Base-by-base conservation (phyloP, 441 rosid genomes). In the Francoa sonchifolia region DNA sequence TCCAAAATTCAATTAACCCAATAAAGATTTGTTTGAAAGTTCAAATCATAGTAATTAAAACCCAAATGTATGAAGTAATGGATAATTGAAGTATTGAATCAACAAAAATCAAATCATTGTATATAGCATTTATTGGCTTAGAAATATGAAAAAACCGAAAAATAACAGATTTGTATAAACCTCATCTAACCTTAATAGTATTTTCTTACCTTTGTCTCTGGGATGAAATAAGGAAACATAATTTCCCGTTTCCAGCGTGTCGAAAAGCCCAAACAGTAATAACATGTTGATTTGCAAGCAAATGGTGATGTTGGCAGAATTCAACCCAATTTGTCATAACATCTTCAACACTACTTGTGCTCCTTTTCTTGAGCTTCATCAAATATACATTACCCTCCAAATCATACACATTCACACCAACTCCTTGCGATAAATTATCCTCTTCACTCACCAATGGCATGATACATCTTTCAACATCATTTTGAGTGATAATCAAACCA, bases 291-390 rank as follows among this genome's bases (percentile, higher is more conserved):
- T 12, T 14, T 3, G 26, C 9, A 8, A 5, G 1, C 4, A 54
- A 30, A 4, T 19, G 2, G 29, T 54, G 63, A 18, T 53, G 3
- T 4, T 29, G 12, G 19, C 14, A 44, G 32, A 51, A 59, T 1
- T 16, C 15, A 1, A 18, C 34, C 65, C 70, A 48, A 15, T 62
- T 63, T 26, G 32, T 47, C 3, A 65, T 41, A 3, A 59, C 70
- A 14, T 51, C n/a, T n/a, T n/a, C n/a, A n/a, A n/a, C n/a, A 19
- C 5, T 42, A 1, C 40, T 17, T 13, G 1, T 48, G 39, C 8
- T 12, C 65, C 66, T 59, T 2, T 6, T 2, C 30, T 22, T 55
- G 18, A 55, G 47, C 3, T 28, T 35, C 71, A 52, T 52, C 2
- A 6, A 5, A 19, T 38, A 65, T 26, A 16, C 50, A 1, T 43